Conservation (phyloP, 768 basidiomycete genomes). For the Exidia glandulosa region DNA sequence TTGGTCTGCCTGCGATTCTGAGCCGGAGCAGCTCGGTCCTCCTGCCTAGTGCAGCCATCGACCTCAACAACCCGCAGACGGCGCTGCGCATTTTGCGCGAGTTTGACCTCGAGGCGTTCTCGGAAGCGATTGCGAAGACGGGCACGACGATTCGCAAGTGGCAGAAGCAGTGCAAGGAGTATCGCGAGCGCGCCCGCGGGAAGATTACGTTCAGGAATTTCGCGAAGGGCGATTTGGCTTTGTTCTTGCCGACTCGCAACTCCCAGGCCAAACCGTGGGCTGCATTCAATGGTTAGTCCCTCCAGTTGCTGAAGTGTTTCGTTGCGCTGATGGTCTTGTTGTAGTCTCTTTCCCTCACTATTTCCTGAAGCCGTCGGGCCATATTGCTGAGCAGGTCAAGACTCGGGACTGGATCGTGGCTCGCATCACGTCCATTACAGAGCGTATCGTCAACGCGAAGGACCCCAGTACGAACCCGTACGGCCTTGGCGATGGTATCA, state of each 20-base stretch:
- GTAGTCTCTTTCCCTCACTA: constrained; percentile 94
- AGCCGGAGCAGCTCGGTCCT: neutral
- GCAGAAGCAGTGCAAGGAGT: constrained; percentile 96
- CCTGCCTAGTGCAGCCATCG: constrained; percentile 31
- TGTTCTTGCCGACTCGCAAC: constrained; percentile 93
- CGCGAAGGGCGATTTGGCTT: constrained; percentile 84
- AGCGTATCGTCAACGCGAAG: constrained; percentile 69
- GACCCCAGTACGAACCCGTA: constrained; percentile 83
- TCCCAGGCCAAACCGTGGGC: constrained; percentile 94
- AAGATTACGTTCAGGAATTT: constrained; percentile 97
- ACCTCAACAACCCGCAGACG: constrained; percentile 56
- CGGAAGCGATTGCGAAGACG: constrained; percentile 71
- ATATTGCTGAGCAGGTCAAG: constrained; percentile 81
- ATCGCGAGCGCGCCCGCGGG: constrained; percentile 88
- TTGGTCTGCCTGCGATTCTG: neutral
- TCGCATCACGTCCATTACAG: constrained; percentile 77
- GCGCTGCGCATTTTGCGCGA: constrained; percentile 60
- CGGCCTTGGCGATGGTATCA: constrained; percentile 75
- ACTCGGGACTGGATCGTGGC: constrained; percentile 93
- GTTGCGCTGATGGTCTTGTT: constrained; percentile 3
- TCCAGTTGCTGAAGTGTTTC: neutral
- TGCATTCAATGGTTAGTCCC: constrained; percentile 80
- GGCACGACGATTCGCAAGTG: constrained; percentile 88
- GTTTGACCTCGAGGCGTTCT: constrained; percentile 77
- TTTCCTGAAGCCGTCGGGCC: constrained; percentile 81